Evolutionary conservation across 2,329 filamentous ascomycete genomes (phyloP).

Genomic region (Talaromyces albobiverticillius): DNA sequence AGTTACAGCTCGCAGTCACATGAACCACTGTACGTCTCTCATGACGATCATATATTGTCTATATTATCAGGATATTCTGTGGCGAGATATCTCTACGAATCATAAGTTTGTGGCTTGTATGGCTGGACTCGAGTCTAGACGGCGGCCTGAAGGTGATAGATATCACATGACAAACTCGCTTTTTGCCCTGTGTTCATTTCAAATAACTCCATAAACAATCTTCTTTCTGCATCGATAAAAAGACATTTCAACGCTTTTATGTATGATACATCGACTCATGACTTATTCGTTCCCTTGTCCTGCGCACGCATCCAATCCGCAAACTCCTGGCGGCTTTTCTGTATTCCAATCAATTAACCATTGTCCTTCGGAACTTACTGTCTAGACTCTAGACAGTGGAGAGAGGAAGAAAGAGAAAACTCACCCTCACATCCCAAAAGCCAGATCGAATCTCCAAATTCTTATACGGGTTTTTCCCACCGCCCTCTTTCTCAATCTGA

Average conservation of each 20-base stretch:
- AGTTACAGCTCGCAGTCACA: too few relatives aligned
- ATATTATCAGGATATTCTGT: too few relatives aligned
- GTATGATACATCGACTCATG: neutral
- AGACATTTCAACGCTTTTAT: neutral
- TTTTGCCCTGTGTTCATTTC: too few relatives aligned
- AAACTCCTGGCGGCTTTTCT: slow-evolving; percentile 71
- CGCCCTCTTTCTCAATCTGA: slow-evolving; percentile 65
- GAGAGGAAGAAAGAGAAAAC: slow-evolving; percentile 24
- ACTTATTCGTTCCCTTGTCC: slow-evolving; percentile 18
- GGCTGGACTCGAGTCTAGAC: too few relatives aligned
- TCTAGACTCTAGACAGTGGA: too few relatives aligned
- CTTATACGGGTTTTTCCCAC: slow-evolving; percentile 73
- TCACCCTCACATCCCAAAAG: slow-evolving; percentile 83
- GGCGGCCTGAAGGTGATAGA: neutral
- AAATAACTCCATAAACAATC: too few relatives aligned
- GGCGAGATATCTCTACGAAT: too few relatives aligned
- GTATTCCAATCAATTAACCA: slow-evolving; percentile 2
- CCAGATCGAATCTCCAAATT: slow-evolving; percentile 75
- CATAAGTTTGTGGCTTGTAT: too few relatives aligned
- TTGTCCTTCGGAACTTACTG: neutral
- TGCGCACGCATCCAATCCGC: slow-evolving; percentile 63
- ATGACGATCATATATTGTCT: too few relatives aligned
- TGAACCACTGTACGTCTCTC: too few relatives aligned
- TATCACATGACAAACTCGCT: neutral
- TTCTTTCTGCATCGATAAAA: neutral